phyloP scores from a whole-genome alignment of 257 asterid genomes.

The Lavandula angustifolia region DNA sequence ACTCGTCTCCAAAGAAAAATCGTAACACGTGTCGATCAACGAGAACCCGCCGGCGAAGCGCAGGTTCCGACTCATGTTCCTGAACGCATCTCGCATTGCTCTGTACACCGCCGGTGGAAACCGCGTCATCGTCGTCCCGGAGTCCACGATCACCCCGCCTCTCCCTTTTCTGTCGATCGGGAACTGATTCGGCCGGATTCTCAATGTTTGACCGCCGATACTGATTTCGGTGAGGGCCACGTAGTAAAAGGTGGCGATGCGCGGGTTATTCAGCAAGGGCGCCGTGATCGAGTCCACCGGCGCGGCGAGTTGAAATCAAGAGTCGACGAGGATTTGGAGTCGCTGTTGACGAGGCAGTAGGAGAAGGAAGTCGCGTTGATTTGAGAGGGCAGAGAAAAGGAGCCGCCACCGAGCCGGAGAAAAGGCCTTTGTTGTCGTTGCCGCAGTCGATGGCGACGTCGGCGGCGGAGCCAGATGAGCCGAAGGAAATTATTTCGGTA shows the following conservation, averaged over 20 bases:
- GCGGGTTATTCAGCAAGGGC: slow-evolving; percentile 50
- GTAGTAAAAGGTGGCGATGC: slow-evolving; percentile 44
- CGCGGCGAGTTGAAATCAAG: slow-evolving; percentile 64
- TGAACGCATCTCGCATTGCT: slow-evolving; percentile 56
- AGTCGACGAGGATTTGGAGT: slow-evolving; percentile 61
- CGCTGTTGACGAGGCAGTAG: slow-evolving; percentile 77
- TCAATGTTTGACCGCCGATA: slow-evolving; percentile 54
- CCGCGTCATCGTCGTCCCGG: slow-evolving; percentile 91
- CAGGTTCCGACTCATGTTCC: slow-evolving; percentile 32
- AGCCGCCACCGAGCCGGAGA: slow-evolving; percentile 61
- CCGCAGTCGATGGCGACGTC: slow-evolving; percentile 76
- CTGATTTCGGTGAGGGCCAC: slow-evolving; percentile 63
- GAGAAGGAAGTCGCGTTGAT: slow-evolving; percentile 72
- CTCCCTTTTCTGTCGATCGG: slow-evolving; percentile 48
- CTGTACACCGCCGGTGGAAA: slow-evolving; percentile 50
- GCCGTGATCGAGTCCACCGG: slow-evolving; percentile 55
- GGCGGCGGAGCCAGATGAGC: slow-evolving; percentile 44
- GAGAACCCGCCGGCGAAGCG: slow-evolving; percentile 42
- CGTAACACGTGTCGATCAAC: slow-evolving; percentile 76
- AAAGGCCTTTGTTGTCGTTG: slow-evolving; percentile 68
- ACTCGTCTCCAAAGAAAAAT: slow-evolving; percentile 40
- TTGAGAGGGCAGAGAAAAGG: slow-evolving; percentile 62
- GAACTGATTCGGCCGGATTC: slow-evolving; percentile 41
- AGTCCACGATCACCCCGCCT: slow-evolving; percentile 85
- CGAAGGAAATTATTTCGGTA: slow-evolving; percentile 68